These are phyloP conservation scores for Hortaea sp. DNA, from an alignment of 2,329 filamentous ascomycete genomes.

Conservation along the genomic window DNA sequence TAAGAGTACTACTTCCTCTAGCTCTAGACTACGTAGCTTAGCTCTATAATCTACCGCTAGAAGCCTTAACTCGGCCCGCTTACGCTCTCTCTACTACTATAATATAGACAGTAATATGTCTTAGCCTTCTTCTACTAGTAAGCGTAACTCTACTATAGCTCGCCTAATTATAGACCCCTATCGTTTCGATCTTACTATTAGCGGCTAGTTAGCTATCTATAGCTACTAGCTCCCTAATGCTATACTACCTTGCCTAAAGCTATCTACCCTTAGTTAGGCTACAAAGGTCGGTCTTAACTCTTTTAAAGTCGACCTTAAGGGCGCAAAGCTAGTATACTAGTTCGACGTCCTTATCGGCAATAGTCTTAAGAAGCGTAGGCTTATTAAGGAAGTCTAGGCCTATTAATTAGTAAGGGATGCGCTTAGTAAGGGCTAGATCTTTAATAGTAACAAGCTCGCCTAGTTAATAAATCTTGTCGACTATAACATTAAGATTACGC, in stretches of 20 bases:
- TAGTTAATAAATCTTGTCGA: slow-evolving; percentile 49
- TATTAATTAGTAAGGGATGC: slow-evolving; percentile 48
- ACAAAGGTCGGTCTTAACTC: slow-evolving; percentile 54
- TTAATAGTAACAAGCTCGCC: slow-evolving; percentile 73
- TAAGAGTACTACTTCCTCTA: slow-evolving; percentile 10
- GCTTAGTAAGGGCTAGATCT: slow-evolving; percentile 56
- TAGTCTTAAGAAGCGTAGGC: slow-evolving; percentile 51
- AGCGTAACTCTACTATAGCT: slow-evolving; percentile 5
- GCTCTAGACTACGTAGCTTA: slow-evolving; percentile 7
- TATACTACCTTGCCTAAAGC: slow-evolving; percentile 22
- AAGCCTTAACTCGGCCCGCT: slow-evolving; percentile 7
- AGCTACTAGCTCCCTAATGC: slow-evolving; percentile 8
- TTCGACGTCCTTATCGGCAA: slow-evolving; percentile 65
- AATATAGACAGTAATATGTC: slow-evolving; percentile 5
- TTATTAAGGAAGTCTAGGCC: slow-evolving; percentile 69
- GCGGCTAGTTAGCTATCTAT: slow-evolving; percentile 20
- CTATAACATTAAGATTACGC: slow-evolving; percentile 34
- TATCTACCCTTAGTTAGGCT: slow-evolving; percentile 30
- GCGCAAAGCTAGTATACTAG: slow-evolving; percentile 58
- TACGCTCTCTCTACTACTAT: neutral
- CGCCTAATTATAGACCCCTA: slow-evolving; percentile 5
- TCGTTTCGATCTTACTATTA: slow-evolving; percentile 18
- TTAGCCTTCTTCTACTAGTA: neutral
- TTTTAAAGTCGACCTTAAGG: slow-evolving; percentile 56
- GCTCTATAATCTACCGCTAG: slow-evolving; percentile 7